phyloP scores from a whole-genome alignment of 2,329 filamentous ascomycete species.

The Pseudomassariella vexata region DNA sequence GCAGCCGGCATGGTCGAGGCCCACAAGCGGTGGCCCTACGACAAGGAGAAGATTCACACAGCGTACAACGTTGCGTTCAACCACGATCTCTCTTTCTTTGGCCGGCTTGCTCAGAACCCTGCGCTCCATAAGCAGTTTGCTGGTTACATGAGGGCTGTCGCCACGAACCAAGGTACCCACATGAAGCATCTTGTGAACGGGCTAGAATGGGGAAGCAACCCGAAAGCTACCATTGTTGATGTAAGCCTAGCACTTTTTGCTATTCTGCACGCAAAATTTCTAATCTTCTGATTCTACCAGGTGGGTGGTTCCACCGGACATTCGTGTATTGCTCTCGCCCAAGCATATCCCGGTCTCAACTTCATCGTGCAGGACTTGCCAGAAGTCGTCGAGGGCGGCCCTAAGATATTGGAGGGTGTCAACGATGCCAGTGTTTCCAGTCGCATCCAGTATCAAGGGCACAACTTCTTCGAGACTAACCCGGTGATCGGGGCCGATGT shows the following conservation, averaged over 20 bases:
- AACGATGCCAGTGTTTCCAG: neutral
- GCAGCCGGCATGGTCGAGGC: neutral
- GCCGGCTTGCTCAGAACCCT: conserved; percentile 14
- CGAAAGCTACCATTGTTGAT: conserved; percentile 19
- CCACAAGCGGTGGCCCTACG: conserved; percentile 1
- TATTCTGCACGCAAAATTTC: neutral
- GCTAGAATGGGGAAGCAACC: conserved; percentile 27
- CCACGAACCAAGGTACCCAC: conserved; percentile 20
- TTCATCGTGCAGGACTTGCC: conserved; percentile 16
- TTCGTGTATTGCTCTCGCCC: conserved; percentile 20
- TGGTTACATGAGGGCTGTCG: conserved; percentile 20
- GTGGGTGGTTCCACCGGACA: conserved; percentile 26
- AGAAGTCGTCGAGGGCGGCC: neutral
- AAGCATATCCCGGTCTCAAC: conserved; percentile 15
- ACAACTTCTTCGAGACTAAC: conserved; percentile 3
- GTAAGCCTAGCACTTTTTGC: neutral
- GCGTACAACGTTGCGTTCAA: conserved; percentile 14
- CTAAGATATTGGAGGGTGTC: neutral
- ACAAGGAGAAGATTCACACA: conserved; percentile 3
- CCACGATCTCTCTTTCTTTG: conserved; percentile 19
- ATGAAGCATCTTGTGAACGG: conserved; percentile 25
- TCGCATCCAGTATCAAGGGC: neutral
- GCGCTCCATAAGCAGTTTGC: conserved; percentile 17
- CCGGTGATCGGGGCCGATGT: too few relatives aligned
- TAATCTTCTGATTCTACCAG: conserved; percentile 8